A percentile compares a stretch with the other conserved stretches of the same genome.
phyloP scores from a whole-genome alignment of 1,139 yeast genomes.

The Pichia sp. region DNA sequence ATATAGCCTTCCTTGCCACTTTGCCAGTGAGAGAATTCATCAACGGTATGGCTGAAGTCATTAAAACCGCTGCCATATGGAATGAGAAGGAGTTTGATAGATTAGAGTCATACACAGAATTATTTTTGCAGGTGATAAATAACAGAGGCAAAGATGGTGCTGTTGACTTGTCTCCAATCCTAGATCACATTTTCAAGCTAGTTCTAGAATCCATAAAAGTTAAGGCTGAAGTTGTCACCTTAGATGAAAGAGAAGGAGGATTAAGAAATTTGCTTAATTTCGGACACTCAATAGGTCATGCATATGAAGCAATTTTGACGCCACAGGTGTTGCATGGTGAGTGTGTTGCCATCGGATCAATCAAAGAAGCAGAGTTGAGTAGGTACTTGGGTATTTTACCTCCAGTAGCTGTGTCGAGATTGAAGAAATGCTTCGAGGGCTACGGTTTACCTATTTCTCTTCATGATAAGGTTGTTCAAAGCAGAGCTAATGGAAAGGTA shows the following conservation, averaged over 20 bases:
- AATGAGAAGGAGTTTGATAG: slow-evolving; percentile 81
- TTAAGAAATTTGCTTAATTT: slow-evolving; percentile 87
- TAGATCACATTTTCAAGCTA: slow-evolving; percentile 69
- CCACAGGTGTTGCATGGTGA: slow-evolving; percentile 98
- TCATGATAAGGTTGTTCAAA: slow-evolving; percentile 67
- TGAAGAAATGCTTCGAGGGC: slow-evolving; percentile 74
- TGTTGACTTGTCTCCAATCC: slow-evolving; percentile 60
- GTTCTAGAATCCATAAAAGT: slow-evolving; percentile 85
- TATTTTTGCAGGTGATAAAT: slow-evolving; percentile 60
- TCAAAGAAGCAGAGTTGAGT: slow-evolving; percentile 89
- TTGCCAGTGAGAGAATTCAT: slow-evolving; percentile 91
- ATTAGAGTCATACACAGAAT: slow-evolving; percentile 69
- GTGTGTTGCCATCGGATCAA: slow-evolving; percentile 94
- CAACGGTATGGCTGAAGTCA: slow-evolving; percentile 98
- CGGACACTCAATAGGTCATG: slow-evolving; percentile 98
- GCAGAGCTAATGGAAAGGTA: slow-evolving; percentile 61
- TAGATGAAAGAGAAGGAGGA: slow-evolving; percentile 95
- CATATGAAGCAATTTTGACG: slow-evolving; percentile 94
- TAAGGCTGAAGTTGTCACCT: slow-evolving; percentile 89
- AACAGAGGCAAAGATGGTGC: slow-evolving; percentile 36
- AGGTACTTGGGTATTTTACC: slow-evolving; percentile 84
- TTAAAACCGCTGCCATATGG: slow-evolving; percentile 98
- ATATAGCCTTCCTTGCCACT: slow-evolving; percentile 80
- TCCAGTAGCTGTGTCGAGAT: slow-evolving; percentile 91
- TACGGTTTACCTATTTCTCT: slow-evolving; percentile 82